These are phyloP conservation scores for Trifolium subterraneum DNA, from an alignment of 306 rosid genomes.

Conservation along the genomic window DNA sequence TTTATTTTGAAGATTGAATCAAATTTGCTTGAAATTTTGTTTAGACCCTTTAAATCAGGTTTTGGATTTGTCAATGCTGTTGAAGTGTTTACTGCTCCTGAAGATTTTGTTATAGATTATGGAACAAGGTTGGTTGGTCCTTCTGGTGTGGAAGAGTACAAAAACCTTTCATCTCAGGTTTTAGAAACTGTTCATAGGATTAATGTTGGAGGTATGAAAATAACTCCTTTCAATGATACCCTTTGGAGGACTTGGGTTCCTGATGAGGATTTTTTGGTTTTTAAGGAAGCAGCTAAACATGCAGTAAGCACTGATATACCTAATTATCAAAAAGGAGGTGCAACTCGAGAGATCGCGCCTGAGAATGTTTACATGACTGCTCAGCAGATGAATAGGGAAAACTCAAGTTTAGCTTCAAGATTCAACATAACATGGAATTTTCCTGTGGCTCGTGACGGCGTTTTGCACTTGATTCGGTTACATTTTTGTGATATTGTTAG, in stretches of 20 bases:
- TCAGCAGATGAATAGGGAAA: slow-evolving; percentile 81
- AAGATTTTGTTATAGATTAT: slow-evolving; percentile 66
- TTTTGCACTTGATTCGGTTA: slow-evolving; percentile 69
- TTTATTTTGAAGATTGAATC: slow-evolving; percentile 59
- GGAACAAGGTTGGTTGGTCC: slow-evolving; percentile 67
- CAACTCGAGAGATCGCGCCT: slow-evolving; percentile 77
- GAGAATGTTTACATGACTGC: slow-evolving; percentile 89
- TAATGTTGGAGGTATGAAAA: slow-evolving; percentile 82
- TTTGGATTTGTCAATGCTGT: slow-evolving; percentile 80
- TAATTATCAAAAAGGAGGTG: slow-evolving; percentile 70
- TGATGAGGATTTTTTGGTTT: slow-evolving; percentile 71
- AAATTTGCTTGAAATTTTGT: slow-evolving; percentile 59
- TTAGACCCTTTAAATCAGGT: slow-evolving; percentile 58
- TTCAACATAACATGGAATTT: slow-evolving; percentile 90
- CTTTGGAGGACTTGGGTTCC: slow-evolving; percentile 97
- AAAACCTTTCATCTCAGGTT: slow-evolving; percentile 66
- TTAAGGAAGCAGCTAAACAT: slow-evolving; percentile 72
- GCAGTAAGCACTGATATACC: slow-evolving; percentile 63
- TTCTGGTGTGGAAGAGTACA: slow-evolving; percentile 56
- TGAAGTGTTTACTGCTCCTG: slow-evolving; percentile 86
- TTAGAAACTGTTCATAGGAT: slow-evolving; percentile 86
- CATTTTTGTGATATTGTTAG: slow-evolving; percentile 96
- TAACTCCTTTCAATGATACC: slow-evolving; percentile 93
- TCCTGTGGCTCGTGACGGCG: slow-evolving; percentile 55
- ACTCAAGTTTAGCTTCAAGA: slow-evolving; percentile 48